These are phyloP conservation scores for Ceratocystis cubensis DNA, from an alignment of 2,329 filamentous ascomycete genomes.

Conservation along the genomic window DNA sequence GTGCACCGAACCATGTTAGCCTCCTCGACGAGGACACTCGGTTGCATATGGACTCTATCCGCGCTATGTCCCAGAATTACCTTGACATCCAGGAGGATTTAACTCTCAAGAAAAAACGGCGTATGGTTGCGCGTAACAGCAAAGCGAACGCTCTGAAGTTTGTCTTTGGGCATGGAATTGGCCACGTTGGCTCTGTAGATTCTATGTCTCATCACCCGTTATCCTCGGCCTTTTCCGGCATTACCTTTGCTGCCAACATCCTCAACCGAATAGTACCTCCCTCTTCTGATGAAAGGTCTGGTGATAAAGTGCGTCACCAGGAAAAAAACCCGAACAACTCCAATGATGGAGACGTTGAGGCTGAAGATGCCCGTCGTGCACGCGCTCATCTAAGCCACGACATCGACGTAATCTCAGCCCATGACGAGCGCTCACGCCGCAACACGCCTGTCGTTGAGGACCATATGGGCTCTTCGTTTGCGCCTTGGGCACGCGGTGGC, in stretches of 20 bases:
- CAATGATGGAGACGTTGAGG: not conserved
- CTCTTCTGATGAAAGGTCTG: not conserved
- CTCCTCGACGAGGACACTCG: conserved; percentile 27
- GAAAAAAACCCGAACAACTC: not conserved
- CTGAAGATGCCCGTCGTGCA: conserved; percentile 9
- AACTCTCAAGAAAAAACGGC: conserved; percentile 25
- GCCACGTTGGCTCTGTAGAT: conserved; percentile 25
- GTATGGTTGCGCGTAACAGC: conserved; percentile 29
- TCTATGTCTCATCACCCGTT: conserved; percentile 31
- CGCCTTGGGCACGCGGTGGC: conserved; percentile 40
- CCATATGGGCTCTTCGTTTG: conserved; percentile 41
- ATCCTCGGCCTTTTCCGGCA: conserved; percentile 33
- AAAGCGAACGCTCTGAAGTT: conserved; percentile 28
- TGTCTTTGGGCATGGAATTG: conserved; percentile 30
- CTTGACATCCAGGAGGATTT: conserved; percentile 41
- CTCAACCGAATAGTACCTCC: not conserved
- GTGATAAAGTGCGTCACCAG: not conserved
- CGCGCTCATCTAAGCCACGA: conserved; percentile 36
- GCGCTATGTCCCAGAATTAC: conserved; percentile 32
- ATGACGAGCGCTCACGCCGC: conserved; percentile 18
- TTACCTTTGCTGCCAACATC: conserved; percentile 29
- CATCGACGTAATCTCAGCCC: conserved; percentile 41
- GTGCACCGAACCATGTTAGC: conserved; percentile 24
- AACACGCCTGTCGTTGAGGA: conserved; percentile 53
- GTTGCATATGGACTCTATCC: conserved; percentile 26